Evolutionary conservation across 352 stramenopile genomes (phyloP).

Genomic region (Globisporangium viniferum): DNA sequence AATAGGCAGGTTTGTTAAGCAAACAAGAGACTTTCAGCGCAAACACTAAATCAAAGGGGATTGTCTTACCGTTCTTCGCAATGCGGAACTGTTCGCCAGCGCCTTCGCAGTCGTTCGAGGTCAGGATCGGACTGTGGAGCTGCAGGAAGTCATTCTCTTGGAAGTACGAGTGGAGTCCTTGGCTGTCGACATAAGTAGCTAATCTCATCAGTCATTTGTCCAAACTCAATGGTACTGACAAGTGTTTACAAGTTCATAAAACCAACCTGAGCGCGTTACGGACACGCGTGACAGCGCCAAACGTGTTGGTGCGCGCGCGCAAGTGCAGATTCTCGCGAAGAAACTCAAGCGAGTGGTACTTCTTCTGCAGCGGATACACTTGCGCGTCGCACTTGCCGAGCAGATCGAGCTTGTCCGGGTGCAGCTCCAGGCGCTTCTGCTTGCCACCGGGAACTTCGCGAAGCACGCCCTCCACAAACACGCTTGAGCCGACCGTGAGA

Average conservation of each 20-base stretch:
- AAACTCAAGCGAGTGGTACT: slow-evolving; percentile 97
- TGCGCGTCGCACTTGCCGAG: slow-evolving; percentile 91
- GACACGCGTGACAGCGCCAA: slow-evolving; percentile 94
- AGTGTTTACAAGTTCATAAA: background rate
- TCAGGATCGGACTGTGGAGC: slow-evolving; percentile 94
- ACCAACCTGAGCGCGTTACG: slow-evolving; percentile 85
- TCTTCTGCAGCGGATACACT: slow-evolving; percentile 98
- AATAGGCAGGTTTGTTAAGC: background rate
- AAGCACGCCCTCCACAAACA: slow-evolving; percentile 89
- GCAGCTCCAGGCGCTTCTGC: slow-evolving; percentile 92
- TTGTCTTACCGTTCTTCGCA: slow-evolving; percentile 52
- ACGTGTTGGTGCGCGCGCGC: slow-evolving; percentile 95
- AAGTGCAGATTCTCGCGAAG: slow-evolving; percentile 96
- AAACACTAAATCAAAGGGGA: background rate
- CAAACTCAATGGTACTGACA: background rate
- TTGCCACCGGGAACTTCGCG: slow-evolving; percentile 85
- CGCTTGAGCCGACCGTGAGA: slow-evolving; percentile 91
- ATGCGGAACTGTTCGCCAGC: slow-evolving; percentile 98
- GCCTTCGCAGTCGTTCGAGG: slow-evolving; percentile 97
- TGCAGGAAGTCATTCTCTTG: slow-evolving; percentile 77
- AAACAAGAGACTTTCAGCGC: slow-evolving; percentile 8
- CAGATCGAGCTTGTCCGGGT: slow-evolving; percentile 78
- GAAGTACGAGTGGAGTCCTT: slow-evolving; percentile 72
- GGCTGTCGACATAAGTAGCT: slow-evolving; percentile 23
- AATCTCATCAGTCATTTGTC: background rate